These are phyloP conservation scores for Onygena corvina DNA, from an alignment of 2,329 filamentous ascomycete species.

Conservation along the genomic window DNA sequence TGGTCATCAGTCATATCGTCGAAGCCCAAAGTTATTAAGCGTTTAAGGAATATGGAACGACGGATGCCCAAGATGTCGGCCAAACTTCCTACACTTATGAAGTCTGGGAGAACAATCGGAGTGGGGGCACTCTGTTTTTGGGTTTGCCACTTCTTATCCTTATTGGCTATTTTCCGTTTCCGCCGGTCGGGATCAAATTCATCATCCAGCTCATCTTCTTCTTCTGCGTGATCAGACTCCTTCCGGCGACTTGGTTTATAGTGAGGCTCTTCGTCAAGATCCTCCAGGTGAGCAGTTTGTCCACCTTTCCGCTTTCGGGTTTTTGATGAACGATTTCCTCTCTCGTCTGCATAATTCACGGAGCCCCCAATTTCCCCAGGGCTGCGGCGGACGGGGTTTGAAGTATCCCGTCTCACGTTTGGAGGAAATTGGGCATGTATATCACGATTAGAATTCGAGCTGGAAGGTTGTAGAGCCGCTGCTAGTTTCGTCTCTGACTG, in stretches of 20 bases:
- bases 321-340: neutral
- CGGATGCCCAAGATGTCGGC: conserved; percentile 62
- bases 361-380: too few species aligned
- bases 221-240: neutral
- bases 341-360: neutral
- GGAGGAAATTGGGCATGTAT: neutral
- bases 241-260: neutral
- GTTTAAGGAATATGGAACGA: conserved; percentile 56
- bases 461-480: too few species aligned
- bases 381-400: neutral
- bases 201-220: conserved; percentile 5
- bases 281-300: neutral
- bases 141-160: conserved; percentile 30
- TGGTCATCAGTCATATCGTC: conserved; percentile 72
- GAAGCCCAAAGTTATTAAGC: conserved; percentile 77
- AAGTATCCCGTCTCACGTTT: neutral
- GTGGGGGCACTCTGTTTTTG: conserved; percentile 37
- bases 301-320: neutral
- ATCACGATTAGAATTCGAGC: neutral
- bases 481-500: neutral
- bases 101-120: conserved; percentile 71
- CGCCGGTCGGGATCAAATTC: conserved; percentile 5
- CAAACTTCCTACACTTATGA: conserved; percentile 76
- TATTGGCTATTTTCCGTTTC: conserved; percentile 32
- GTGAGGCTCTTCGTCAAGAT: neutral